A percentile compares a stretch with the other conserved stretches of the same genome.
Evolutionary conservation across 441 rosid genomes (phyloP).

Genomic region (Pelargonium australe): DNA sequence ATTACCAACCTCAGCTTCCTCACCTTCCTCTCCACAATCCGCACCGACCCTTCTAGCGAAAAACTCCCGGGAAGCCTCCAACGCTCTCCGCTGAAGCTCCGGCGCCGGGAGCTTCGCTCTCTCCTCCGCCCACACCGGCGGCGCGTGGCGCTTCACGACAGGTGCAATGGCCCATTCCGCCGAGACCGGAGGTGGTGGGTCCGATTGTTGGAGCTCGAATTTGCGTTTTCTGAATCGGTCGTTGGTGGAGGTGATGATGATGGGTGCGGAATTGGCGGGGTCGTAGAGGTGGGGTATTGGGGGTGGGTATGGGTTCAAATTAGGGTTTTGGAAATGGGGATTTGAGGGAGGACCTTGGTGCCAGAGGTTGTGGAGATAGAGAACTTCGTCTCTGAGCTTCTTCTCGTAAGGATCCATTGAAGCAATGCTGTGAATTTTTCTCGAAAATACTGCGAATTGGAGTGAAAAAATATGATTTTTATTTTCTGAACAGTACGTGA

Average conservation of each 20-base stretch:
- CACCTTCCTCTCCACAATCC: slow-evolving; percentile 22
- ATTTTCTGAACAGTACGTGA: not conserved
- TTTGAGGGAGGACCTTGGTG: not conserved
- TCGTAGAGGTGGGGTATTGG: not conserved
- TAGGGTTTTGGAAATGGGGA: not conserved
- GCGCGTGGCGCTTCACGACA: slow-evolving; percentile 8
- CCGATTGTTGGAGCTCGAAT: not conserved
- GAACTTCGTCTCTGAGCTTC: not conserved
- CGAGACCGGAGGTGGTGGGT: slow-evolving; percentile 1
- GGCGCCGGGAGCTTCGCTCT: slow-evolving; percentile 17
- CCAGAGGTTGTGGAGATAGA: not conserved
- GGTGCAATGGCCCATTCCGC: slow-evolving; percentile 13
- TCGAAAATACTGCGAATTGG: not conserved
- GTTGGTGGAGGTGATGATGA: not conserved
- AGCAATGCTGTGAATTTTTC: not conserved
- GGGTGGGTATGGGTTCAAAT: not conserved
- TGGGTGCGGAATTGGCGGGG: not conserved
- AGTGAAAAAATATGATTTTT: not conserved
- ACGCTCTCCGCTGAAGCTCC: slow-evolving; percentile 32
- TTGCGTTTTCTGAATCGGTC: not conserved
- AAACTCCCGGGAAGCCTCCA: slow-evolving; percentile 28
- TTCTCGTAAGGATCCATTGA: slow-evolving; percentile 1
- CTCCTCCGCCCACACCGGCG: slow-evolving; percentile 21
- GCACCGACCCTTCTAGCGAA: slow-evolving; percentile 22
- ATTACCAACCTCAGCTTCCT: slow-evolving; percentile 21